Conservation (phyloP, 1,284 basidiomycete genomes). For the Cerioporus squamosus region DNA sequence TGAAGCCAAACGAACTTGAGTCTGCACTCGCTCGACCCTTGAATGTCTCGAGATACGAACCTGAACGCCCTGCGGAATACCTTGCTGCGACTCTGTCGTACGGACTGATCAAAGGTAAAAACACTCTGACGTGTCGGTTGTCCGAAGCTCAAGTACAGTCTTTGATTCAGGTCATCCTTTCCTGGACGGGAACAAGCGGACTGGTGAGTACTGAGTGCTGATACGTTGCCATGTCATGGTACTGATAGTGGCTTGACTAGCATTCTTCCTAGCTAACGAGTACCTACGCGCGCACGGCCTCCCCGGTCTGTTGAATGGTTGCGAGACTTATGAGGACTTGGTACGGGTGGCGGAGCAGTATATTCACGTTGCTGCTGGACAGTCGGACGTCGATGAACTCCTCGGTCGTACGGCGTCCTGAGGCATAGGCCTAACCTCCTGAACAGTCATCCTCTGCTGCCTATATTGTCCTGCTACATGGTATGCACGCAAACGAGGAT, state of each 20-base stretch:
- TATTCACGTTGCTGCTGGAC: slow-evolving; percentile 10
- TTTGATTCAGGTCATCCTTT: slow-evolving; percentile 32
- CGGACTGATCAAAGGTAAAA: slow-evolving; percentile 31
- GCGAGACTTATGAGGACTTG: slow-evolving; percentile 4
- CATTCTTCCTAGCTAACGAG: slow-evolving; percentile 14
- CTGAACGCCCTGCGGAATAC: slow-evolving; percentile 29
- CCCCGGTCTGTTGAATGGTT: slow-evolving; percentile 15
- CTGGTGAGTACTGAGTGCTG: slow-evolving; percentile 17
- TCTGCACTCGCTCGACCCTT: slow-evolving; percentile 39
- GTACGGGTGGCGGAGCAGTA: slow-evolving; percentile 11
- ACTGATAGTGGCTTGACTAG: neutral
- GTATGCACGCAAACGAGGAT: too few relatives aligned
- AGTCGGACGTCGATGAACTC: slow-evolving; percentile 9
- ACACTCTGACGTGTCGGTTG: neutral
- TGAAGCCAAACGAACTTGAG: slow-evolving; percentile 41
- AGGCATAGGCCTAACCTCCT: too few relatives aligned
- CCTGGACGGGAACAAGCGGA: slow-evolving; percentile 35
- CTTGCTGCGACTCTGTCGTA: slow-evolving; percentile 32
- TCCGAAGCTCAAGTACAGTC: neutral
- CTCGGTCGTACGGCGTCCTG: neutral
- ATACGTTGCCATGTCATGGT: neutral
- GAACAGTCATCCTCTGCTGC: too few relatives aligned
- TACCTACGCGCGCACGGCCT: slow-evolving; percentile 13
- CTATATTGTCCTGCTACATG: too few relatives aligned
- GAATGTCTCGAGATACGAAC: slow-evolving; percentile 37